Percentiles rank a stretch among this genome's conserved stretches.
Conservation (phyloP, 2,329 filamentous ascomycete species). For the Pseudogymnoascus sp. region DNA sequence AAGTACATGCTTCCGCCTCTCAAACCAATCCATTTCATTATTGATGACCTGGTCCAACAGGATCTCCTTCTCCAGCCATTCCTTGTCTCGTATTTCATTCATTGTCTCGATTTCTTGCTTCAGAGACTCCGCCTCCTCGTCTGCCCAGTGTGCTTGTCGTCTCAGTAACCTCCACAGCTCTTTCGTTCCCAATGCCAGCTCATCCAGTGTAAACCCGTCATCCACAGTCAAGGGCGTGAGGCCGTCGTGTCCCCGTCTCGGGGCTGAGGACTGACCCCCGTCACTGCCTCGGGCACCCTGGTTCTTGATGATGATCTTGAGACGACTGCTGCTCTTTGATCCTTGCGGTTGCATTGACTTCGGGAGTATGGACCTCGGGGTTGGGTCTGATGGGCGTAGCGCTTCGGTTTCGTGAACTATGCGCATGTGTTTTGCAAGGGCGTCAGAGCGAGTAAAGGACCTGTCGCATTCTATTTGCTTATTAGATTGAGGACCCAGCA, state of each 20-base stretch:
- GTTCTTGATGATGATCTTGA: conserved; percentile 58
- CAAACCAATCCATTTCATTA: conserved; percentile 58
- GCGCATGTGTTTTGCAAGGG: conserved; percentile 95
- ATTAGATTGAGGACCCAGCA: neutral
- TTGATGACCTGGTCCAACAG: conserved; percentile 64
- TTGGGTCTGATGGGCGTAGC: conserved; percentile 68
- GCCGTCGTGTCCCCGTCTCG: conserved; percentile 29
- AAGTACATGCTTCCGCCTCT: conserved; percentile 48
- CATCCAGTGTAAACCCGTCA: conserved; percentile 54
- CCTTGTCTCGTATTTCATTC: conserved; percentile 59
- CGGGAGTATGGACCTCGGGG: conserved; percentile 49
- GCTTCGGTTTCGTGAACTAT: conserved; percentile 97
- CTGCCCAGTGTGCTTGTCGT: conserved; percentile 65
- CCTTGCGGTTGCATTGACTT: conserved; percentile 39
- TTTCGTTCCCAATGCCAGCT: conserved; percentile 55
- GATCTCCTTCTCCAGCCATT: conserved; percentile 75
- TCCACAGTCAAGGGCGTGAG: conserved; percentile 44
- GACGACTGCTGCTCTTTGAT: conserved; percentile 39
- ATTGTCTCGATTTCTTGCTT: conserved; percentile 56
- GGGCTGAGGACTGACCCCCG: conserved; percentile 33
- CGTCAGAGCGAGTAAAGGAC: conserved; percentile 91
- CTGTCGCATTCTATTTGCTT: conserved; percentile 75
- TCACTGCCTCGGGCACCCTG: conserved; percentile 49
- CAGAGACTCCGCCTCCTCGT: conserved; percentile 56
- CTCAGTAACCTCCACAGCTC: conserved; percentile 55